Percentiles rank a stretch among this genome's conserved stretches.
These are phyloP conservation scores for Nidularia sp. DNA, from an alignment of 768 basidiomycete genomes.

Conservation along the genomic window DNA sequence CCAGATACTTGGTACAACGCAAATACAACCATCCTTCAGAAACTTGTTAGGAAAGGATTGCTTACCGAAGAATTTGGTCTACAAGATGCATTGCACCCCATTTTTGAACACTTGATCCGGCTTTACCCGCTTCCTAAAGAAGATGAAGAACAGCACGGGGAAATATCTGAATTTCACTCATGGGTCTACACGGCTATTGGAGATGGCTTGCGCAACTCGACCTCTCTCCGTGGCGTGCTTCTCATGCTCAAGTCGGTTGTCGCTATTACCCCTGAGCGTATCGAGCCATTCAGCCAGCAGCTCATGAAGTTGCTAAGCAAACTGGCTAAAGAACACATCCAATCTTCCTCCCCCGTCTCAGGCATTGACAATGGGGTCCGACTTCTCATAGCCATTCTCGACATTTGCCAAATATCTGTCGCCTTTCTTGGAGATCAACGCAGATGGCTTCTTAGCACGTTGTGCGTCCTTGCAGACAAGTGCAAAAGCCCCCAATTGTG, in stretches of 20 bases:
- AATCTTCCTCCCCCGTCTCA: constrained; percentile 39
- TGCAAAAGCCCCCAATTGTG: constrained; percentile 79
- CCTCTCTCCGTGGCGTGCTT: constrained; percentile 72
- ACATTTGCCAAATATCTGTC: constrained; percentile 81
- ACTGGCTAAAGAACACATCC: constrained; percentile 84
- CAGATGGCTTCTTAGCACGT: constrained; percentile 69
- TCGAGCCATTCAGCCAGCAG: constrained; percentile 71
- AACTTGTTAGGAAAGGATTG: constrained; percentile 85
- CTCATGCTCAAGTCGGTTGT: constrained; percentile 87
- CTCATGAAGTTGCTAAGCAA: constrained; percentile 84
- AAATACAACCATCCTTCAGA: constrained; percentile 72
- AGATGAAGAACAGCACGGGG: constrained; percentile 70
- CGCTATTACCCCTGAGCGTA: constrained; percentile 72
- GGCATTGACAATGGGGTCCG: constrained; percentile 61
- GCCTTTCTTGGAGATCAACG: constrained; percentile 84
- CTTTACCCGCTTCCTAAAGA: constrained; percentile 77
- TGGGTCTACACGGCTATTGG: constrained; percentile 72
- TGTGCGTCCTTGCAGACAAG: constrained; percentile 84
- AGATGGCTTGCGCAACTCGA: constrained; percentile 75
- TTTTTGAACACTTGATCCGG: constrained; percentile 76
- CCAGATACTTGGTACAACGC: constrained; percentile 74
- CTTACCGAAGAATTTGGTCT: constrained; percentile 73
- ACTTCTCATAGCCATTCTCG: constrained; percentile 72
- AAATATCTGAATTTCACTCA: constrained; percentile 71
- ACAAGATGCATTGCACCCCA: constrained; percentile 77